Percentiles rank a stretch among this genome's conserved stretches.
These are phyloP conservation scores for Ramaria sp. DNA, from an alignment of 768 basidiomycete genomes.

Conservation along the genomic window DNA sequence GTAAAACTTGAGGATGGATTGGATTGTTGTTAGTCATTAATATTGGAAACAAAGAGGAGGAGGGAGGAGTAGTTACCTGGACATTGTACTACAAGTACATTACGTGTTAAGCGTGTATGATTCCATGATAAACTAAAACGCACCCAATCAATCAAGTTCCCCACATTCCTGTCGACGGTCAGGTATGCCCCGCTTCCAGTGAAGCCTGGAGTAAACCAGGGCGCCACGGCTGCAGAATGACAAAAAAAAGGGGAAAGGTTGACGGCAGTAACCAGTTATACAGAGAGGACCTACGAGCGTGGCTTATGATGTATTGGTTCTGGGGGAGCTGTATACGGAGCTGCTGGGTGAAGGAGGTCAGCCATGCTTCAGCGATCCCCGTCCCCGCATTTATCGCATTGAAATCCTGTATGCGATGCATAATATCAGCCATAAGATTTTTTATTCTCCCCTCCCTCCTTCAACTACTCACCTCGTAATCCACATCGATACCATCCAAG, in stretches of 20 bases:
- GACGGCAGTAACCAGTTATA: not conserved
- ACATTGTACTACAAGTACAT: constrained; percentile 11
- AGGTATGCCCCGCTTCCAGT: constrained; percentile 39
- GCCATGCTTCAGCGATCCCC: constrained; percentile 32
- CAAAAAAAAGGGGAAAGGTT: not conserved
- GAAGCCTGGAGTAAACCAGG: constrained; percentile 25
- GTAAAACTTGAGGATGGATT: no score
- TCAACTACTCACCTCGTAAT: not conserved
- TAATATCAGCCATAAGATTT: not conserved
- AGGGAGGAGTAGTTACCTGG: constrained; percentile 5
- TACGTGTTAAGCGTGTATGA: not conserved
- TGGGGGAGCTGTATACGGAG: constrained; percentile 36
- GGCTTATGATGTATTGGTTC: constrained; percentile 40
- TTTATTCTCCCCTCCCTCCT: not conserved
- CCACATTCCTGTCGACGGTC: no score
- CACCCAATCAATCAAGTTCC: no score
- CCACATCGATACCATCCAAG: constrained; percentile 4
- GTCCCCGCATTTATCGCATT: constrained; percentile 17
- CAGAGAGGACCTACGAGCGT: constrained; percentile 41
- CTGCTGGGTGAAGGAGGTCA: constrained; percentile 41
- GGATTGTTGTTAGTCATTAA: no score
- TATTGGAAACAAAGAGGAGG: constrained; percentile 10
- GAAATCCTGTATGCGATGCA: constrained; percentile 18
- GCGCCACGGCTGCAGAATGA: constrained; percentile 28
- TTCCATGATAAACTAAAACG: constrained; percentile 28